A percentile compares a stretch with the other conserved stretches of the same genome.
Evolutionary conservation across 2,329 filamentous ascomycete species (phyloP).

Genomic region (Pestalotiopsis sp.): DNA sequence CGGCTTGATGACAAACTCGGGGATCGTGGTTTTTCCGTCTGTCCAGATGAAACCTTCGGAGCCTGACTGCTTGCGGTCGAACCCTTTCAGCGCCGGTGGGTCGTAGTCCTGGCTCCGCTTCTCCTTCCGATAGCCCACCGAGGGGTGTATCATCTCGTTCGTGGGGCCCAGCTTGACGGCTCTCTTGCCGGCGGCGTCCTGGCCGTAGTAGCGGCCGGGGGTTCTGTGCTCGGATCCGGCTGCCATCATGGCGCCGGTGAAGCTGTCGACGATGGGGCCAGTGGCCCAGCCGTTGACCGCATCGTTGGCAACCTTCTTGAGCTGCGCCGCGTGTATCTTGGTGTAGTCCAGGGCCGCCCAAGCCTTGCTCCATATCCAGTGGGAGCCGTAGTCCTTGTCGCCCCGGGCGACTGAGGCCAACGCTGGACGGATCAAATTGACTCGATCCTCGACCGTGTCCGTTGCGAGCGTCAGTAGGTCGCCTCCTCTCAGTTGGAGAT

Average conservation of each 20-base stretch:
- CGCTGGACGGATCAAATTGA: conserved; percentile 12
- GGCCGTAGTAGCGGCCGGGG: conserved; percentile 13
- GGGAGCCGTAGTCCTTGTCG: background rate
- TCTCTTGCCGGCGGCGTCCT: background rate
- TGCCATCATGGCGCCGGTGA: conserved; percentile 9
- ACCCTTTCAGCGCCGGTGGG: conserved; percentile 7
- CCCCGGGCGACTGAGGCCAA: conserved; percentile 1
- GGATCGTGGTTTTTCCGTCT: conserved; percentile 12
- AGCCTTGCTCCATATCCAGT: conserved; percentile 2
- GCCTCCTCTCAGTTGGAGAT: conserved; percentile 13
- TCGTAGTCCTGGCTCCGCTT: background rate
- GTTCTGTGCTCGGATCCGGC: conserved; percentile 12
- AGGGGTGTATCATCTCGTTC: conserved; percentile 17
- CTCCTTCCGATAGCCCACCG: conserved; percentile 13
- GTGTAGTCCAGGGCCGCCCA: background rate
- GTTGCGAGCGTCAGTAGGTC: conserved; percentile 1
- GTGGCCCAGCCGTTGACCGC: conserved; percentile 19
- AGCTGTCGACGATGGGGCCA: conserved; percentile 18
- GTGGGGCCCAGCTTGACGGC: conserved; percentile 8
- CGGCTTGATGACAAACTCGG: conserved; percentile 16
- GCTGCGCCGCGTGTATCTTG: background rate
- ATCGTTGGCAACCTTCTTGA: conserved; percentile 9
- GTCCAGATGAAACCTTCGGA: conserved; percentile 13
- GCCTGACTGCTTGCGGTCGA: conserved; percentile 4
- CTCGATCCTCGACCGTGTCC: conserved; percentile 14